These are phyloP conservation scores for Boletus subparvulus DNA, from an alignment of 768 basidiomycete genomes.

Conservation along the genomic window DNA sequence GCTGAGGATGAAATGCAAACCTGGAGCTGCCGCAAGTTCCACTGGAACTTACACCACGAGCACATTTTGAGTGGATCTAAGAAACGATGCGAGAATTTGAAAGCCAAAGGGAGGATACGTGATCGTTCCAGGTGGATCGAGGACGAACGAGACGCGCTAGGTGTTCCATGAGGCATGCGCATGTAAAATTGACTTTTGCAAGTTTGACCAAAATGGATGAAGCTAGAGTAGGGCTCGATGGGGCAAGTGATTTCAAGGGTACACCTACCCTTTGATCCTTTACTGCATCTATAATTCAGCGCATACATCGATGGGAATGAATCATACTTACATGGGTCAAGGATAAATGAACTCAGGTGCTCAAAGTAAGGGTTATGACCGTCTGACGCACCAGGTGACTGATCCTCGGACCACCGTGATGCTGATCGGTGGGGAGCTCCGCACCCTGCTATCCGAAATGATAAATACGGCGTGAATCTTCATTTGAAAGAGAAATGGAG, in stretches of 20 bases:
- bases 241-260: background rate
- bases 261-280: background rate
- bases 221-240: background rate
- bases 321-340: background rate
- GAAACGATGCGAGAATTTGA: background rate
- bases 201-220: background rate
- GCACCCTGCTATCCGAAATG: background rate
- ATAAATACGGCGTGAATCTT: background rate
- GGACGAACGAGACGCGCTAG: background rate
- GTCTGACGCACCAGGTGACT: background rate
- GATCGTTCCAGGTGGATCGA: background rate
- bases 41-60: background rate
- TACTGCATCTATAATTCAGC: background rate
- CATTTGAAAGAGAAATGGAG: conserved; percentile 7
- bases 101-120: background rate
- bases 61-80: background rate
- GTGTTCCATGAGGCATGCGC: conserved; percentile 12
- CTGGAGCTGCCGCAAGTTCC: conserved; percentile 2
- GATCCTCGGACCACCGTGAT: conserved; percentile 14
- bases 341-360: background rate
- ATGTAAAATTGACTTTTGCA: conserved; percentile 1
- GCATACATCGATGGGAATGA: background rate
- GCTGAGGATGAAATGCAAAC: background rate
- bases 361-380: background rate
- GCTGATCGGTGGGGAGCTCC: background rate